Conservation (phyloP, 352 stramenopile genomes). For the Elongisporangium undulatum region DNA sequence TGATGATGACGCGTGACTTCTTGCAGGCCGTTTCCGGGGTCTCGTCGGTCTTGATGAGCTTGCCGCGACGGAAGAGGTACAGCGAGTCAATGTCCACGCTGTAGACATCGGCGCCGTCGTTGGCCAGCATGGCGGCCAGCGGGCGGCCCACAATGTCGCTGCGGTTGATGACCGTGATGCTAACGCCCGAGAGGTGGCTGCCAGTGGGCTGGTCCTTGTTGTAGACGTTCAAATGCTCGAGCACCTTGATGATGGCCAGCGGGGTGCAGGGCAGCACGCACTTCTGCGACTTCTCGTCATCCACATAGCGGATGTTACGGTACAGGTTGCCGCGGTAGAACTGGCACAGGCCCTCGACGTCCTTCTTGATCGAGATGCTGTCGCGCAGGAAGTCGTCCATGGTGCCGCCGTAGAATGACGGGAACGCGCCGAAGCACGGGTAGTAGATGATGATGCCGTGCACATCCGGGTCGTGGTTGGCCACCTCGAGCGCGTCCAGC, state of each 20-base stretch:
- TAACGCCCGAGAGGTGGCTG: slow-evolving; percentile 76
- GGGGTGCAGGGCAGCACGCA: slow-evolving; percentile 97
- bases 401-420: slow-evolving; percentile 94
- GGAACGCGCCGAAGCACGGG: slow-evolving; percentile 95
- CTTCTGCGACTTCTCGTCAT: slow-evolving; percentile 90
- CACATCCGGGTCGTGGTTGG: slow-evolving; percentile 92
- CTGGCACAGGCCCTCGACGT: slow-evolving; percentile 96
- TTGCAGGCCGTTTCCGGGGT: slow-evolving; percentile 86
- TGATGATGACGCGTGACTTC: slow-evolving; percentile 93
- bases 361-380: slow-evolving; percentile 94
- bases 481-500: slow-evolving; percentile 89
- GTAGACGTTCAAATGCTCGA: slow-evolving; percentile 90
- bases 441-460: slow-evolving; percentile 99
- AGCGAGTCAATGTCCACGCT: slow-evolving; percentile 96
- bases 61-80: slow-evolving; percentile 91
- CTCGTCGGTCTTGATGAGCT: slow-evolving; percentile 83
- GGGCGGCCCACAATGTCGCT: slow-evolving; percentile 96
- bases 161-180: slow-evolving; percentile 96
- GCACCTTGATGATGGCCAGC: slow-evolving; percentile 93
- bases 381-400: slow-evolving; percentile 98
- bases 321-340: slow-evolving; percentile 97
- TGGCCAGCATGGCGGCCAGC: slow-evolving; percentile 94
- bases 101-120: slow-evolving; percentile 94
- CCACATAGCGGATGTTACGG: slow-evolving; percentile 95
- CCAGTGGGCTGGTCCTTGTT: slow-evolving; percentile 54